Evolutionary conservation across 1,284 basidiomycete genomes (phyloP), one percentile per base, ranked within the genome.

Genomic region (Pseudozyma pruni): DNA sequence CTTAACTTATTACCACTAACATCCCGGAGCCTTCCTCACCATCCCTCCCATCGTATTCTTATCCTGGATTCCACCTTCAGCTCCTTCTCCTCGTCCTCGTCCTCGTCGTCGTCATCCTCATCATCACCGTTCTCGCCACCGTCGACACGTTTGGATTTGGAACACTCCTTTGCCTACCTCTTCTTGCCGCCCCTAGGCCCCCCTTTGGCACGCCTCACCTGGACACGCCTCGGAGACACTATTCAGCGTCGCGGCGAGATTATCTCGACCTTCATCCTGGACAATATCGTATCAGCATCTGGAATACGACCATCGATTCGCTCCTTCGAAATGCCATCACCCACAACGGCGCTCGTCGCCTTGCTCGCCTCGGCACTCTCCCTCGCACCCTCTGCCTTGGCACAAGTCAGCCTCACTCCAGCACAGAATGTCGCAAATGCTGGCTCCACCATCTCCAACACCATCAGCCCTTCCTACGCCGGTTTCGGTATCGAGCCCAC

Each of bases 401-500:
- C 60, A 10, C 35, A 70, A 14, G 52, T 60, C 51, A 39, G 34
- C n/a, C 61, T 72, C 50, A 41, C 35, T 20, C 69, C 69, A 20
- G 62, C 69, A 8, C 22, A 14, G 5, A 61, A 34, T 17, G 45
- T 43, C 9, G 11, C 52, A 17, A 35, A 40, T 10, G 69, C 69
- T 33, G 58, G 58, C 23, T 53, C 49, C 17, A 47, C 60, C 34
- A 41, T 76, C 34, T 77, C 75, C 14, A 49, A 54, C 25, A 57
- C 49, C 31, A 61, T 77, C 51, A 69, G 47, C 45, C 70, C 75
- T 31, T 70, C 72, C 23, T 77, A 60, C 34, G 71, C 60, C 10
- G 75, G 75, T 14, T 63, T 77, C 48, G 75, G 75, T 41, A 77
- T 77, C 59, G 75, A 77, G 47, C 75, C 75, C 2, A 48, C 73